Base-by-base conservation (phyloP, 495 filamentous ascomycete species). In the Talaromyces thailandensis region DNA sequence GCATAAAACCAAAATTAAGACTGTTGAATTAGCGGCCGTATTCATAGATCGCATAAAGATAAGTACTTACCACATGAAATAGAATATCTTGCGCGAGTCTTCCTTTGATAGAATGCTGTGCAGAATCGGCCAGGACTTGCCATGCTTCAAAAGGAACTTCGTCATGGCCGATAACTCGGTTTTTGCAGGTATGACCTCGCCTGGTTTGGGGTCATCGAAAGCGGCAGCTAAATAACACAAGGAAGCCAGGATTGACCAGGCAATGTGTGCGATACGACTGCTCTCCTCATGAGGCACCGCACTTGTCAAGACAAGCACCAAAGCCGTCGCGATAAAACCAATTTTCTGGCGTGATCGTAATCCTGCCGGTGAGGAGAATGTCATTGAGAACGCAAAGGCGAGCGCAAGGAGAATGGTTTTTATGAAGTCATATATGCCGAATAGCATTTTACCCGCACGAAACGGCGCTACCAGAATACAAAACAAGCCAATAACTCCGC, bases 51-150 rank as follows among this genome's bases (percentile, higher is more conserved):
- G 51, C 24, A 63, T 37, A 53, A 62, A 12, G 61, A 61, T 1
- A 8, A 43, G 29, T 35, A 77, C 85, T 65, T 77, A 94, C 92
- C 75, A 81, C 86, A 95, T 96, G 62, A 98, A 98, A 76, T 98
- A 99, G 67, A 96, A 93, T 63, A 99, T 99, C 29, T 94, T 84
- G 37, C 94, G 84, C 7, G 95, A 98, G 71, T 99, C 93, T 66
- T 92, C 93, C 66, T 96, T 92, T 25, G 87, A 82, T 63, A 99
- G 73, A 63, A 99, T 92, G 62, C 90, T 86, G 62, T 96, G 86
- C 14, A 96, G 63, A 14, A 98, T 71, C 3, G 92, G 91, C 73
- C 85, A 93, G 28, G 77, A 78, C 60, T 88, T 80, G 18, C 85
- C 86, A 37, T 80, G 77, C 0, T 75, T 80, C 23, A 96, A 75